Conservation (phyloP, 768 basidiomycete species). For the Boletus tomentosulus region DNA sequence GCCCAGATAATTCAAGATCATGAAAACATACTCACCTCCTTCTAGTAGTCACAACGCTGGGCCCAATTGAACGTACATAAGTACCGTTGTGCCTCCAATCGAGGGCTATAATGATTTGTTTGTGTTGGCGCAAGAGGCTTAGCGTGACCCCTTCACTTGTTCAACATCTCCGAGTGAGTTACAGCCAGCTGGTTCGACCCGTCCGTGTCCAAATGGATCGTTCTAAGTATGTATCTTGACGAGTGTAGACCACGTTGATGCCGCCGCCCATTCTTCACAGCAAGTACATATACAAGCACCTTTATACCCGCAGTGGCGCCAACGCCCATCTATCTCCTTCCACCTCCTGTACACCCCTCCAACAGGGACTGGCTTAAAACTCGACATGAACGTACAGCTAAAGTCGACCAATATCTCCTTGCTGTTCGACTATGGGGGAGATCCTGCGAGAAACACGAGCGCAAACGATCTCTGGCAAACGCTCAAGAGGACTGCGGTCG, state of each 20-base stretch:
- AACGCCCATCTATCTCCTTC: constrained; percentile 1
- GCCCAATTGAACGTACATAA: too few species aligned
- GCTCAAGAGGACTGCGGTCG: constrained; percentile 23
- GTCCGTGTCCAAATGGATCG: too few species aligned
- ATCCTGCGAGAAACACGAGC: too few species aligned
- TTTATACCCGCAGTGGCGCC: constrained; percentile 9
- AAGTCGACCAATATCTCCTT: constrained; percentile 15
- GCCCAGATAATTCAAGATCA: too few species aligned
- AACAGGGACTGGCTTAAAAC: not conserved
- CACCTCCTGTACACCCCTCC: not conserved
- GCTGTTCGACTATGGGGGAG: not conserved
- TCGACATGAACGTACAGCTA: constrained; percentile 6
- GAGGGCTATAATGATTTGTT: too few species aligned
- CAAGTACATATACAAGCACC: constrained; percentile 10
- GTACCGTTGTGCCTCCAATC: too few species aligned
- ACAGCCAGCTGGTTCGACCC: too few species aligned
- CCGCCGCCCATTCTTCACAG: constrained; percentile 9
- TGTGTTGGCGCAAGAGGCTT: too few species aligned
- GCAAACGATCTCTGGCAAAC: constrained; percentile 18
- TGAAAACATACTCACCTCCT: too few species aligned
- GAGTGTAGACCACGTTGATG: not conserved
- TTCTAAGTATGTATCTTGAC: not conserved
- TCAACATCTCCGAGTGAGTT: too few species aligned
- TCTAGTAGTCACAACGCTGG: too few species aligned
- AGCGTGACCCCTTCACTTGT: too few species aligned